Evolutionary conservation across 164 flowering plant species (phyloP).

Genomic region (Saururus chinensis): DNA sequence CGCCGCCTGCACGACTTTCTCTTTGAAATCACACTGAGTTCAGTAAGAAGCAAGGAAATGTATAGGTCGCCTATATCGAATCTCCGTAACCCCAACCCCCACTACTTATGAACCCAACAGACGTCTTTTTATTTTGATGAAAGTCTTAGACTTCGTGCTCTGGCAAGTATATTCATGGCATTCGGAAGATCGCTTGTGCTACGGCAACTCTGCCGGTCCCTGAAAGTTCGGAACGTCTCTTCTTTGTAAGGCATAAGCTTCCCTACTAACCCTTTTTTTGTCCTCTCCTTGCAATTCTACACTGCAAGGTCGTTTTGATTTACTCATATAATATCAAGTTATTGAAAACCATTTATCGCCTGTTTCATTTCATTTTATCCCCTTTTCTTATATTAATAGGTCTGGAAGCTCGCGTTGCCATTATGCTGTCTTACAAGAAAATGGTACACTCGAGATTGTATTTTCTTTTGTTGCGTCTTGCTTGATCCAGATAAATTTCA

Average conservation of each 20-base stretch:
- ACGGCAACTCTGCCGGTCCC: slow-evolving; percentile 17
- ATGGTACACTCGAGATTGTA: not conserved
- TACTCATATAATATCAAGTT: not conserved
- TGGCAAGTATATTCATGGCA: not conserved
- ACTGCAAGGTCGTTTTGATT: too few species aligned
- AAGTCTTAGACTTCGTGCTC: too few species aligned
- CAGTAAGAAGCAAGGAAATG: too few species aligned
- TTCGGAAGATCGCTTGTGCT: slow-evolving; percentile 9
- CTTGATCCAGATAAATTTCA: slow-evolving; percentile 8
- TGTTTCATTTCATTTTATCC: not conserved
- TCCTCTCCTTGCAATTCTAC: too few species aligned
- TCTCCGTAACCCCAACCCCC: too few species aligned
- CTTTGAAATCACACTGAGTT: too few species aligned
- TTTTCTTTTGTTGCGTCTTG: slow-evolving; percentile 1
- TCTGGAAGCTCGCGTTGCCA: slow-evolving; percentile 24
- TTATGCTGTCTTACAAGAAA: not conserved
- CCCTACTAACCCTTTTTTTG: too few species aligned
- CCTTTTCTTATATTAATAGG: not conserved
- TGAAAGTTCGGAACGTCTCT: slow-evolving; percentile 16
- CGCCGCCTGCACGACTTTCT: too few species aligned
- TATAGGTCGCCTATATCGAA: too few species aligned
- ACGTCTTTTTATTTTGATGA: too few species aligned
- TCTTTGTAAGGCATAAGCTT: slow-evolving; percentile 20
- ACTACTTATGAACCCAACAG: too few species aligned
- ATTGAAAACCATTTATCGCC: not conserved